Percentiles rank a stretch among this genome's conserved stretches.
Conservation (phyloP, 345 rosid genomes). For the Camelina laxa region DNA sequence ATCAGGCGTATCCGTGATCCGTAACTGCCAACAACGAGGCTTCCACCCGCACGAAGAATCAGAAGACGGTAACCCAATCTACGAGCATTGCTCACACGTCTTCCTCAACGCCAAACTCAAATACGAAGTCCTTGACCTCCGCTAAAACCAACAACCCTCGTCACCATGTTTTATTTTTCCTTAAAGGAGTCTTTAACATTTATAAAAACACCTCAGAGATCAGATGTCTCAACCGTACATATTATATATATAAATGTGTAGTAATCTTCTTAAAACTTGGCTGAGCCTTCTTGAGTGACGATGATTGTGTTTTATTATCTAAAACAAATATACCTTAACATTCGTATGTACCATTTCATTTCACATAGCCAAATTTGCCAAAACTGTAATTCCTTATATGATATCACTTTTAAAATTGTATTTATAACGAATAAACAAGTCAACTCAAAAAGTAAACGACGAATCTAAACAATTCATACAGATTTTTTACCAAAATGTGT, state of each 20-base stretch:
- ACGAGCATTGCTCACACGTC: constrained; percentile 96
- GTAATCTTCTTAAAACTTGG: not conserved
- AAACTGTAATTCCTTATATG: not conserved
- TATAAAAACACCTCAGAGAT: constrained; percentile 12
- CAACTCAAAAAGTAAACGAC: not conserved
- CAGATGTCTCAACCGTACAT: constrained; percentile 14
- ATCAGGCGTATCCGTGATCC: constrained; percentile 79
- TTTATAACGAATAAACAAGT: not conserved
- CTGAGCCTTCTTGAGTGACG: constrained; percentile 4
- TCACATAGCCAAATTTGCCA: not conserved
- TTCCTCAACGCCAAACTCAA: constrained; percentile 70
- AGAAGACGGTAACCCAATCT: constrained; percentile 73
- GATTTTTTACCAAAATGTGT: not conserved
- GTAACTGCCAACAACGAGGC: constrained; percentile 93
- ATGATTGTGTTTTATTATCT: constrained; percentile 13
- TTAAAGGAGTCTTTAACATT: not conserved
- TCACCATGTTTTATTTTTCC: constrained; percentile 1
- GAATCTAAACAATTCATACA: not conserved
- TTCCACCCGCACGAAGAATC: constrained; percentile 99
- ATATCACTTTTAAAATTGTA: no score
- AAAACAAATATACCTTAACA: constrained; percentile 18
- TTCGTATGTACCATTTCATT: constrained; percentile 11
- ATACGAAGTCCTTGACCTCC: constrained; percentile 88
- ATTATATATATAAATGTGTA: constrained; percentile 18
- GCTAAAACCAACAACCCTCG: constrained; percentile 47